These are phyloP conservation scores for Rosa hybrid DNA, from an alignment of 331 rosid genomes.

Conservation along the genomic window DNA sequence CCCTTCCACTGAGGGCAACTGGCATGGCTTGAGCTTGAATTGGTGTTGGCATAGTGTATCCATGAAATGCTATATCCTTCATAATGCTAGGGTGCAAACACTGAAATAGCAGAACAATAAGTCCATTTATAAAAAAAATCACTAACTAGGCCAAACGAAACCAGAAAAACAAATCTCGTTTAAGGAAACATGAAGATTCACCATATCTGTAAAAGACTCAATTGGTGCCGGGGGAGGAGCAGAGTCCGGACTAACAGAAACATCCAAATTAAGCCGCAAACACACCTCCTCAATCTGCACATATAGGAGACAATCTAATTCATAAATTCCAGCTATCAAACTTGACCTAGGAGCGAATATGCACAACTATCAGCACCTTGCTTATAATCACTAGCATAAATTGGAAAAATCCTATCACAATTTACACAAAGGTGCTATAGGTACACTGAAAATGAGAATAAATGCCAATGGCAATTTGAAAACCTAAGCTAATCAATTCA, in stretches of 20 bases:
- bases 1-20: slow-evolving; percentile 77
- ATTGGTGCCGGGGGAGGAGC: slow-evolving; percentile 75
- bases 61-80: slow-evolving; percentile 86
- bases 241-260: slow-evolving; percentile 54
- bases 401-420: neutral
- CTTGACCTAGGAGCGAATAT: neutral
- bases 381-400: neutral
- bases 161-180: slow-evolving; percentile 5
- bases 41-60: slow-evolving; percentile 81
- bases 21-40: slow-evolving; percentile 97
- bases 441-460: neutral
- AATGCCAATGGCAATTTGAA: slow-evolving; percentile 3
- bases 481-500: slow-evolving; percentile 32
- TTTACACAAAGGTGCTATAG: neutral
- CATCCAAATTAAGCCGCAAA: slow-evolving; percentile 74
- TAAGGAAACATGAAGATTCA: slow-evolving; percentile 23
- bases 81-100: slow-evolving; percentile 68
- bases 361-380: neutral
- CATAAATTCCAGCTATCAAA: slow-evolving; percentile 23
- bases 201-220: slow-evolving; percentile 82
- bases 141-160: neutral
- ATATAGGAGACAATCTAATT: neutral
- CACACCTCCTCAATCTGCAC: slow-evolving; percentile 76
- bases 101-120: slow-evolving; percentile 35
- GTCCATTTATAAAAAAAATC: neutral